phyloP scores from a whole-genome alignment of 495 filamentous ascomycete species.

The Penicillium cataractarum region DNA sequence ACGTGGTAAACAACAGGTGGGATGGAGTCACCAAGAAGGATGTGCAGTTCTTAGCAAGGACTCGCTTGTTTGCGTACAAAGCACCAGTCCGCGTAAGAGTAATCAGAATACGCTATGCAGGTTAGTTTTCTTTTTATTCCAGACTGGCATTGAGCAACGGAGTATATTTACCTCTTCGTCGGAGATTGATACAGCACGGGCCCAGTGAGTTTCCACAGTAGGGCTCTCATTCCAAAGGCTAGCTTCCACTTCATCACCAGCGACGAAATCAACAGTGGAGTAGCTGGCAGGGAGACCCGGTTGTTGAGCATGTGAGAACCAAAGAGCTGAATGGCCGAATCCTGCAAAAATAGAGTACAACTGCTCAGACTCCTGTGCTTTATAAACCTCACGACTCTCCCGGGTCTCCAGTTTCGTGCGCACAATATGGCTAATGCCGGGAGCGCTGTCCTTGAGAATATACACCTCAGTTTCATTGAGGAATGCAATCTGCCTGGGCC shows the following conservation, averaged over 20 bases:
- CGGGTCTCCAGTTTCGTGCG: slow-evolving; percentile 45
- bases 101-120: slow-evolving; percentile 40
- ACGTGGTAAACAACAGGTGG: slow-evolving; percentile 90
- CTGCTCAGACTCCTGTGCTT: slow-evolving; percentile 40
- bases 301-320: slow-evolving; percentile 42
- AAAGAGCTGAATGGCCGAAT: slow-evolving; percentile 43
- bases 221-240: slow-evolving; percentile 38
- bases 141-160: background rate
- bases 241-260: slow-evolving; percentile 22
- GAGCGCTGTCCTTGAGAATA: slow-evolving; percentile 39
- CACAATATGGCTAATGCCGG: slow-evolving; percentile 41
- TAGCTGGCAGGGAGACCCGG: slow-evolving; percentile 35
- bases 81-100: slow-evolving; percentile 70
- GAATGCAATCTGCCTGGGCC: slow-evolving; percentile 48
- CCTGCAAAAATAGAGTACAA: slow-evolving; percentile 45
- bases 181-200: slow-evolving; percentile 40
- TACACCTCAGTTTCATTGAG: slow-evolving; percentile 50
- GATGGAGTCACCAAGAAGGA: slow-evolving; percentile 82
- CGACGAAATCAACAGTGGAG: slow-evolving; percentile 30
- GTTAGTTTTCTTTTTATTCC: slow-evolving; percentile 17
- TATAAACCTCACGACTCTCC: slow-evolving; percentile 34
- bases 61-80: slow-evolving; percentile 74
- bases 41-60: slow-evolving; percentile 82
- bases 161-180: slow-evolving; percentile 39
- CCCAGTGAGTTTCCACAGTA: slow-evolving; percentile 46